Percentiles rank a stretch among this genome's conserved stretches.
Conservation (phyloP, 2,329 filamentous ascomycete species). For the Diaporthe vexans region DNA sequence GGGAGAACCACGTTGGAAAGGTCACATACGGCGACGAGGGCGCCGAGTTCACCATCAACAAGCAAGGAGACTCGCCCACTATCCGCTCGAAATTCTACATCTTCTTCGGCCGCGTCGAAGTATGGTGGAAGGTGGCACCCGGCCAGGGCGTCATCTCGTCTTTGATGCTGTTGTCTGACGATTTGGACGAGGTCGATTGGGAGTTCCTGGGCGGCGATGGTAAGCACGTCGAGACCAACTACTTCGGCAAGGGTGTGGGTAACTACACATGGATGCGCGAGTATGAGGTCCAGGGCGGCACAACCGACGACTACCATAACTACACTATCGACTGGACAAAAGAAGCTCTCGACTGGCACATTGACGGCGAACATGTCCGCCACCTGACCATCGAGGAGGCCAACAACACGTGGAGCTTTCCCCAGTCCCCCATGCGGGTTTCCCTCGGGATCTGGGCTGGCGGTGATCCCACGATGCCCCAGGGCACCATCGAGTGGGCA, state of each 20-base stretch:
- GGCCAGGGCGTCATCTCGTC: slow-evolving; percentile 85
- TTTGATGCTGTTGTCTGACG: slow-evolving; percentile 86
- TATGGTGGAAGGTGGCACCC: slow-evolving; percentile 81
- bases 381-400: slow-evolving; percentile 73
- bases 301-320: slow-evolving; percentile 77
- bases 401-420: slow-evolving; percentile 74
- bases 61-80: slow-evolving; percentile 82
- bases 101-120: slow-evolving; percentile 85
- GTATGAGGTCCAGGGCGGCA: slow-evolving; percentile 66
- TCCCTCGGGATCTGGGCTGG: slow-evolving; percentile 77
- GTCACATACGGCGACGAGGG: slow-evolving; percentile 75
- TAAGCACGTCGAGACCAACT: slow-evolving; percentile 78
- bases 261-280: slow-evolving; percentile 74
- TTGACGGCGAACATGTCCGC: slow-evolving; percentile 77
- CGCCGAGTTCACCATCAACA: slow-evolving; percentile 78
- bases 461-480: slow-evolving; percentile 67
- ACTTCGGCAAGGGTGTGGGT: slow-evolving; percentile 81
- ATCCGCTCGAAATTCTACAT: slow-evolving; percentile 86
- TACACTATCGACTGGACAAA: slow-evolving; percentile 83
- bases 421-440: slow-evolving; percentile 82
- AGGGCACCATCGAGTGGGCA: slow-evolving; percentile 77
- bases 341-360: slow-evolving; percentile 75
- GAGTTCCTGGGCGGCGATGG: slow-evolving; percentile 81
- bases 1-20: slow-evolving; percentile 77
- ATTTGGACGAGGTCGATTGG: slow-evolving; percentile 91